Evolutionary conservation across 805 yeast species (phyloP), one percentile per base, ranked within the genome.

Genomic region (Cyberlindnera euphorbiiphila): DNA sequence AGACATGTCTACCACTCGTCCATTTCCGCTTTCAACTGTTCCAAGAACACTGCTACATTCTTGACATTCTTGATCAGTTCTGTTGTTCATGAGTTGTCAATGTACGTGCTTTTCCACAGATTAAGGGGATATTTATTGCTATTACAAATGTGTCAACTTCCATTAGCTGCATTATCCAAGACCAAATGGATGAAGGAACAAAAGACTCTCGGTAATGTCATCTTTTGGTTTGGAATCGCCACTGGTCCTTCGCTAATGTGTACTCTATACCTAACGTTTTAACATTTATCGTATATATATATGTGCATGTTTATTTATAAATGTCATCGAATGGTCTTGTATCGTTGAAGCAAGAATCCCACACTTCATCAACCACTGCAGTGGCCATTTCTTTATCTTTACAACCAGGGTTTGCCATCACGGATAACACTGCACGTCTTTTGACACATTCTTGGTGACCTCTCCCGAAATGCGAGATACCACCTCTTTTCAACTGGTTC

Each of bases 241-340:
- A 70, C 82, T 8, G 96, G 96, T 1, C 98, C 98, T 8, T 80
- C 95, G 42, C 61, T 93, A 52, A 76, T 89, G 67, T 85, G 95
- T 57, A 76, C 94, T 1, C 65, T 87, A 46, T 91, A 91, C 54
- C 65, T 93, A 42, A 77, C 88, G 5, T 86, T 84, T 50, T 88
- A 63, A 38, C 33, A 4, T 9, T 12, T 9, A 11, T 16, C 11
- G 16, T 29, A 28, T 24, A 15, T 32, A 36, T 29, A 35, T 18
- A 26, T 28, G 12, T 23, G 9, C 19, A 12, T 6, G 6, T 5
- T 36, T 26, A 44, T 37, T 49, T 62, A 83, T 86, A 93, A 24
- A 93, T 89, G 54, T 85, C 81, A 52, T 93, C 98, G 61, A 87
- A 93, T 1, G 98, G 98, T 53, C 98, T 69, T 2, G 98, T 91